These are phyloP conservation scores for Gentiana dahurica DNA, from an alignment of 257 asterid genomes.

Conservation along the genomic window DNA sequence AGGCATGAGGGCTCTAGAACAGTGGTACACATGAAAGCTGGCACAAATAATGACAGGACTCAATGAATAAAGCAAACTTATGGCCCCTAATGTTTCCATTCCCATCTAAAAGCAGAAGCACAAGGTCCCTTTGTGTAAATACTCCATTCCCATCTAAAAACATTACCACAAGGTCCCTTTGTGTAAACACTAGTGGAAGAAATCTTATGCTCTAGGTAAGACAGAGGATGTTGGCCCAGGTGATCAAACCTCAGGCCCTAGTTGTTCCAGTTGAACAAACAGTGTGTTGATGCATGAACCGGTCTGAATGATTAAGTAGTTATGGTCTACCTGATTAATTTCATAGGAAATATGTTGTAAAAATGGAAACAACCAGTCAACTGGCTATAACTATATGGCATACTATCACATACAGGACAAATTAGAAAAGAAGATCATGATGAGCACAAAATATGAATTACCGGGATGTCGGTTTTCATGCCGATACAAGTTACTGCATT, in stretches of 20 bases:
- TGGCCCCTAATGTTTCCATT: slow-evolving; percentile 19
- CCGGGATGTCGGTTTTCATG: slow-evolving; percentile 87
- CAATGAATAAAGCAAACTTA: slow-evolving; percentile 12
- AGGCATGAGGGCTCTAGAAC: slow-evolving; percentile 5
- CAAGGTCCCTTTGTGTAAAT: slow-evolving; percentile 20
- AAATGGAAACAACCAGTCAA: not conserved
- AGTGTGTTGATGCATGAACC: slow-evolving; percentile 9
- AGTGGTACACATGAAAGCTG: slow-evolving; percentile 27
- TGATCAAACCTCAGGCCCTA: slow-evolving; percentile 21
- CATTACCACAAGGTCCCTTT: slow-evolving; percentile 13
- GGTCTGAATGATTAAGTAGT: slow-evolving; percentile 11
- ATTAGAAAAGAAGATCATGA: not conserved
- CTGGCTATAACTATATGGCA: not conserved
- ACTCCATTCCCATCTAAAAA: not conserved
- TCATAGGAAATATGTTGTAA: not conserved
- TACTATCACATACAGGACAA: not conserved
- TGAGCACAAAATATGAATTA: slow-evolving; percentile 18
- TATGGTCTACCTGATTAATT: too few relatives aligned
- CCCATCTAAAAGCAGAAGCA: slow-evolving; percentile 14
- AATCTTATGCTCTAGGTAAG: slow-evolving; percentile 9
- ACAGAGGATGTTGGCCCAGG: slow-evolving; percentile 12
- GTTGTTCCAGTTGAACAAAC: slow-evolving; percentile 11
- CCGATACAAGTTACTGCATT: slow-evolving; percentile 86
- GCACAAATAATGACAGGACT: slow-evolving; percentile 25
- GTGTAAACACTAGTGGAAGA: slow-evolving; percentile 11